Base-by-base conservation (phyloP, 805 yeast species). In the Barnettozyma pratensis region DNA sequence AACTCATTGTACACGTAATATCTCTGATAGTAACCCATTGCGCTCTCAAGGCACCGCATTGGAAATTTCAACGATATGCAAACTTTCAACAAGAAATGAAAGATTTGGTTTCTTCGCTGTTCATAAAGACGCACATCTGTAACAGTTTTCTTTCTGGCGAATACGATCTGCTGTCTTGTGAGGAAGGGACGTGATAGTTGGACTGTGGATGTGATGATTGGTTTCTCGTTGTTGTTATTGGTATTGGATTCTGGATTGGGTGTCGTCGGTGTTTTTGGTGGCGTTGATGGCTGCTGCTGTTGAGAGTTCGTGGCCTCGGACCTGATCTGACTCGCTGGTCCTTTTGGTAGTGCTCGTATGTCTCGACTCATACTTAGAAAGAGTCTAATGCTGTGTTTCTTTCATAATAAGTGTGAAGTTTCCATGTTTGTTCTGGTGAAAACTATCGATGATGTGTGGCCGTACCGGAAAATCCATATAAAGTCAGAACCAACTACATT, bases 1-100 rank as follows among this genome's bases (percentile, higher is more conserved):
- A 83, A 83, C 51, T 68, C 67, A 60, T 86, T 85, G 64, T 83
- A 81, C 12, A 89, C 69, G 57, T 77, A 82, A 57, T 75, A 85
- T 43, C 89, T 69, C 56, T 89, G 96, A 60, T 82, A 85, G 54
- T 81, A 81, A 52, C 80, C 76, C 79, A 86, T 80, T 4, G 94
- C 75, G 8, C 87, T 76, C 51, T 83, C 84, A 41, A 89, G 67
- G 2, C 87, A 82, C 43, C 83, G 72, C 25, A 85, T 68, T 0
- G 96, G 96, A 51, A 85, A 77, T 58, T 81, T 81, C 59, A 85
- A 64, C 3, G 68, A 64, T 30, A 72, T 72, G 30, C 81, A 73
- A 4, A 84, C 62, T 50, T 76, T 79, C 52, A 77, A 74, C 32
- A 83, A 58, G 54, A 79, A 78, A 47, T 74, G 77, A 48, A 80